Base-by-base conservation (phyloP, 495 filamentous ascomycete species). In the Podospora fimiseda region DNA sequence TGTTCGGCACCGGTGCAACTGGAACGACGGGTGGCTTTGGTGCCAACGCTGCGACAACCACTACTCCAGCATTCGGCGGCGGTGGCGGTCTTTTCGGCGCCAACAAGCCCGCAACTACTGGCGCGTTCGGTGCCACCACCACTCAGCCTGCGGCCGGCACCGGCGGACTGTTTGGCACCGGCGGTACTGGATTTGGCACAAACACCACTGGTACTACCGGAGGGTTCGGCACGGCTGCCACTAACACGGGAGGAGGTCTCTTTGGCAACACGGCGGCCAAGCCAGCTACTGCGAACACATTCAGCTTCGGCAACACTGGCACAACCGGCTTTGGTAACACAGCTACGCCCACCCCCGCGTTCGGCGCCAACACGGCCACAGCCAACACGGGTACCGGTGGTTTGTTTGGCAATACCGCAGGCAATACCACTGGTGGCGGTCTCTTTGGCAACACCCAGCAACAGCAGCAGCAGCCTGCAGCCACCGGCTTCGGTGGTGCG, bases 331-430 rank as follows among this genome's bases (percentile, higher is more conserved):
- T 70, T 50, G 62, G 66, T 7, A 51, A 61, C 9, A 63, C 62
- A 11, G 59, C 62, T 5, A 66, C 64, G 18, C 27, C 60, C 2
- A 37, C 52, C 2, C 37, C 51, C 23, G 58, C 45, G 0, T 53
- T 71, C 30, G 65, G 69, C 0, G 24, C 67, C 8, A 70, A 61
- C 40, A 60, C 69, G 1, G 64, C 61, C 15, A 20, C 27, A 6
- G 27, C 27, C 27, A 33, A 5, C 27, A 33, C 27, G 6, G 27
- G 27, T 44, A 76, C 83, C 11, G 77, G 72, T 7, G 77, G 83
- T 45, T 64, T 88, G 3, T 88, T 89, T 60, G 81, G 80, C n/a
- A 71, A 58, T 48, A 69, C 49, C 4, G 33, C 59, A 24, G 61
- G 56, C 41, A 51, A 48, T 30, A 60, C 40, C 43, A 62, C 67